Base-by-base conservation (phyloP, 768 basidiomycete species). In the Boletus rubescentipes region DNA sequence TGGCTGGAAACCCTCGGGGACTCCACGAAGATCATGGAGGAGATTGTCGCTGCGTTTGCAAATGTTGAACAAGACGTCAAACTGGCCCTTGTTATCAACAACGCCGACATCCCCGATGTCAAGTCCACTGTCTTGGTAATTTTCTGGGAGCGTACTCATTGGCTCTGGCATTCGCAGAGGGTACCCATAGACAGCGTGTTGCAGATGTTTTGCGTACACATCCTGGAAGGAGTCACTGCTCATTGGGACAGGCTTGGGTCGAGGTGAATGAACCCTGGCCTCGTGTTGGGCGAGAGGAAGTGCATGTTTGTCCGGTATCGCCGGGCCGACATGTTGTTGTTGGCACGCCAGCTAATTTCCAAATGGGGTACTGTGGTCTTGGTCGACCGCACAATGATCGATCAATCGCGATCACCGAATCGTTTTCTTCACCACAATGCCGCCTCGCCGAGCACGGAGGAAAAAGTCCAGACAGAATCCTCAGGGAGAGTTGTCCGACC, bases 41-140 rank as follows among this genome's bases (percentile, higher is more conserved):
- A 16, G 1, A 5, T 50, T 50, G 32, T 50, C 31, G 14, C 16
- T 12, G 10, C 5, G 8, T 23, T 40, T 49, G n/a, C 31, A 31
- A n/a, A 49, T 31, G 15, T 49, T 49, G 16, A 49, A 49, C 15
- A 49, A n/a, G 30, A 49, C 48, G 18, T 32, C 30, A 31, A 49
- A 49, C 18, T 40, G 38, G 14, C 48, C 48, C 1, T n/a, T 15
- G 18, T 5, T 31, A 14, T 32, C 29, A 12, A 49, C 38, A 32
- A 39, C 21, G 39, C 48, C 48, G 4, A 49, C 48, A n/a, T 49
- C 48, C 4, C 48, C 48, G 12, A 49, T 49, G 15, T 49, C 9
- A 49, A 49, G 48, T 16, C 48, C 48, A n/a, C 2, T 1, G 4
- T 49, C 20, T 20, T 31, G 20, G 30, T 49, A 49, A 4, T 39